These are phyloP conservation scores for Diplogelasinospora grovesii DNA, from an alignment of 495 filamentous ascomycete species.

Conservation along the genomic window DNA sequence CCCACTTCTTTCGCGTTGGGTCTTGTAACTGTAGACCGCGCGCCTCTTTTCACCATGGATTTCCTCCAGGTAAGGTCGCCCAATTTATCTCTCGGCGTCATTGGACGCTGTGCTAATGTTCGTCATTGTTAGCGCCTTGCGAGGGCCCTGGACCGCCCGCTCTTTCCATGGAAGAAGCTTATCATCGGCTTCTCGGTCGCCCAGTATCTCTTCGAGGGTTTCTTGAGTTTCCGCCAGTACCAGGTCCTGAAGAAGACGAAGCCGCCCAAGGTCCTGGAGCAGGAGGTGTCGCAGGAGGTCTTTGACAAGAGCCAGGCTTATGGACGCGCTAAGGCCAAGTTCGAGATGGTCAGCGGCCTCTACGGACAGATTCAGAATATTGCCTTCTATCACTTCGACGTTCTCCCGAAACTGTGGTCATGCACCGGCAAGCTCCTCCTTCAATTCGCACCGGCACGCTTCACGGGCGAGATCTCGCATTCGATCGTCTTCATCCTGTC, in stretches of 20 bases:
- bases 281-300: constrained; percentile 80
- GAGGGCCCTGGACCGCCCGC: constrained; percentile 77
- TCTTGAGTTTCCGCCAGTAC: constrained; percentile 82
- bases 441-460: constrained; percentile 64
- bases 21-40: constrained; percentile 12
- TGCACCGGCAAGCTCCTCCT: constrained; percentile 68
- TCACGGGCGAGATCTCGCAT: constrained; percentile 88
- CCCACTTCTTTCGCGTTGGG: constrained; percentile 6
- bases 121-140: constrained; percentile 63
- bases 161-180: constrained; percentile 95
- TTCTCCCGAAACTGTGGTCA: constrained; percentile 85
- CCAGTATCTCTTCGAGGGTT: constrained; percentile 81
- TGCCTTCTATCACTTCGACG: constrained; percentile 79
- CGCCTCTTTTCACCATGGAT: constrained; percentile 35
- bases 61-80: constrained; percentile 46
- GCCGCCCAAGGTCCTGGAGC: constrained; percentile 74
- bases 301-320: constrained; percentile 97
- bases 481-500: constrained; percentile 86
- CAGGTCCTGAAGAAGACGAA: constrained; percentile 69
- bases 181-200: constrained; percentile 87
- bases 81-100: not conserved
- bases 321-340: constrained; percentile 90
- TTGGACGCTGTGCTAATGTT: not conserved
- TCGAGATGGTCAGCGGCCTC: constrained; percentile 67
- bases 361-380: constrained; percentile 83